phyloP scores from a whole-genome alignment of 495 filamentous ascomycete species.

The Hyaloscypha finlandica region DNA sequence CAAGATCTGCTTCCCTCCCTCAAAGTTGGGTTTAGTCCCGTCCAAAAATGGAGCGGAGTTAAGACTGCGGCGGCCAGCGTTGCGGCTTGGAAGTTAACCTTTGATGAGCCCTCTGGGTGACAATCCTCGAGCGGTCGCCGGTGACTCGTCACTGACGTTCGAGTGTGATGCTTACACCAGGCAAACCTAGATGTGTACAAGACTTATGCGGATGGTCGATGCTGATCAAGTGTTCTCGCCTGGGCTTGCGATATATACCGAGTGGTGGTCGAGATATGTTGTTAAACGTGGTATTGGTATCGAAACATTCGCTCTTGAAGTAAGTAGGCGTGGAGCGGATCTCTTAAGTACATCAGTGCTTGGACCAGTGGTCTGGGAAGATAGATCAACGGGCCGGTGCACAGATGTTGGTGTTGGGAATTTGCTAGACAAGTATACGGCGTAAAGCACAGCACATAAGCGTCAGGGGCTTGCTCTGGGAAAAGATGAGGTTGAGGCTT shows the following conservation, averaged over 20 bases:
- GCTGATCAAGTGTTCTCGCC: slow-evolving; percentile 10
- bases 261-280: not conserved
- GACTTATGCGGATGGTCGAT: not conserved
- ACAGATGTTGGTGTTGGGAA: slow-evolving; percentile 26
- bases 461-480: slow-evolving; percentile 16
- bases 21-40: slow-evolving; percentile 18
- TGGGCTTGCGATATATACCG: not conserved
- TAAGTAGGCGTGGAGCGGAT: not conserved
- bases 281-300: not conserved
- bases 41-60: slow-evolving; percentile 15
- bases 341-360: slow-evolving; percentile 18
- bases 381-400: slow-evolving; percentile 26
- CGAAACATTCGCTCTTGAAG: not conserved
- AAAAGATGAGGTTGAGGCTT: slow-evolving; percentile 2
- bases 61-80: slow-evolving; percentile 23
- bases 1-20: slow-evolving; percentile 16
- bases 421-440: slow-evolving; percentile 15
- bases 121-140: slow-evolving; percentile 4
- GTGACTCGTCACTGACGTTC: slow-evolving; percentile 5
- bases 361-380: slow-evolving; percentile 11
- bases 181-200: not conserved
- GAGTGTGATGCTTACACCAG: not conserved
- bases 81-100: slow-evolving; percentile 15
- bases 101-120: not conserved
- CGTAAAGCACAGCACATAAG: slow-evolving; percentile 2